Conservation (phyloP, 345 rosid species). For the Sisymbrium irio region DNA sequence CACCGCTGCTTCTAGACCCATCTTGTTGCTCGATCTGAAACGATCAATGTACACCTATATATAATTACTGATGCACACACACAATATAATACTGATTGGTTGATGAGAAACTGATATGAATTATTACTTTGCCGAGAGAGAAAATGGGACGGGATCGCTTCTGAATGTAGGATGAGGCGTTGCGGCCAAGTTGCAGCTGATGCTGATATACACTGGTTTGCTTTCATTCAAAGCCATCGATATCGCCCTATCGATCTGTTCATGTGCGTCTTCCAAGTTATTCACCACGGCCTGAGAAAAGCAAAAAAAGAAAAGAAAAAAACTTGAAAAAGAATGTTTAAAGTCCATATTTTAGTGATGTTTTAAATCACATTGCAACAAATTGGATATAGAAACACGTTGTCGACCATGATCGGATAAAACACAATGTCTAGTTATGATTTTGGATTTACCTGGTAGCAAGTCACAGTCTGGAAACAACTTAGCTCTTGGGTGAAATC, state of each 20-base stretch:
- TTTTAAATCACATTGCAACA: neutral
- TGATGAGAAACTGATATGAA: neutral
- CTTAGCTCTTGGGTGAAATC: neutral
- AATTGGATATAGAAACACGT: neutral
- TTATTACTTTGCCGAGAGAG: neutral
- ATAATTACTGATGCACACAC: neutral
- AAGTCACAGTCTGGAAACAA: neutral
- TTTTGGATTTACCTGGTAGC: neutral
- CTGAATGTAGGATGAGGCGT: neutral
- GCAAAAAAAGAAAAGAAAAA: neutral
- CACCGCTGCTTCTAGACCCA: constrained; percentile 4
- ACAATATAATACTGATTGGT: neutral
- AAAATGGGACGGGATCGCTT: neutral
- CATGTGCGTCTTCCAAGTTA: constrained; percentile 2
- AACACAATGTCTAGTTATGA: neutral
- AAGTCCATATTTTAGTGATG: neutral
- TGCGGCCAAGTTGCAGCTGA: constrained; percentile 3
- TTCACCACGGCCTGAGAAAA: neutral
- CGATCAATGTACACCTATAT: neutral
- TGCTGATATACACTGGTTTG: constrained; percentile 6
- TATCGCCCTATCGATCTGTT: constrained; percentile 1
- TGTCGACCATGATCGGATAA: too few species aligned
- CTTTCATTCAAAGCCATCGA: constrained; percentile 7
- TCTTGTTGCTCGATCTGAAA: neutral
- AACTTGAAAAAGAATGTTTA: neutral